Conservation (phyloP, 75 land plant genomes). For the Adiantum capillusveneris region DNA sequence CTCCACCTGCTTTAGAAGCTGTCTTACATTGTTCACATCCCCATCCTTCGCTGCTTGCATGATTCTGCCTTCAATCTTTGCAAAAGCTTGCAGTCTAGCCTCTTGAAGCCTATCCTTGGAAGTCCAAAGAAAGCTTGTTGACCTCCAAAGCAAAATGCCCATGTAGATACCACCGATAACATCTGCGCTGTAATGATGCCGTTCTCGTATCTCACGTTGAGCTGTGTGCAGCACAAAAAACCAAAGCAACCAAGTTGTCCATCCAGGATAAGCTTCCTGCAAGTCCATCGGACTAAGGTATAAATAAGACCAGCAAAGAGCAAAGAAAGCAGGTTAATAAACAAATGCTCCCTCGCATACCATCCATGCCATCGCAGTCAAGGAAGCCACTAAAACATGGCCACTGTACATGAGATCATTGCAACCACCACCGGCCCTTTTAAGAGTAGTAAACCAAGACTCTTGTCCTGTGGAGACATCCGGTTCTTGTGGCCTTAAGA, state of each 20-base stretch:
- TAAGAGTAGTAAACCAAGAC: conserved; percentile 70
- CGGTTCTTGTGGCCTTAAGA: conserved; percentile 62
- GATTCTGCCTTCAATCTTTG: conserved; percentile 47
- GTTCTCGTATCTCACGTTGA: conserved; percentile 82
- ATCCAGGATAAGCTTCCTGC: conserved; percentile 96
- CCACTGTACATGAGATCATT: conserved; percentile 94
- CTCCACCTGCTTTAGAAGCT: conserved; percentile 49
- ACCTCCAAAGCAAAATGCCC: conserved; percentile 78
- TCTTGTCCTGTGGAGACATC: conserved; percentile 21
- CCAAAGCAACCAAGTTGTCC: conserved; percentile 71
- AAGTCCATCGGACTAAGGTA: background rate
- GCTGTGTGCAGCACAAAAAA: conserved; percentile 72
- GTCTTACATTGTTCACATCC: conserved; percentile 61
- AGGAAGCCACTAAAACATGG: conserved; percentile 81
- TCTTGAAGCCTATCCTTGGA: conserved; percentile 28
- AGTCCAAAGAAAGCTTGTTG: conserved; percentile 68
- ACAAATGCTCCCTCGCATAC: conserved; percentile 19
- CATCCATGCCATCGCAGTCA: conserved; percentile 99
- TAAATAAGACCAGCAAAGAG: too few relatives aligned
- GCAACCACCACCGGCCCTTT: conserved; percentile 88
- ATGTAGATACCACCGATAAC: conserved; percentile 78
- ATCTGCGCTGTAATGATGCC: conserved; percentile 85
- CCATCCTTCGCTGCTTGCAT: conserved; percentile 85
- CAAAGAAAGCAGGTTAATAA: background rate
- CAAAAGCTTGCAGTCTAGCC: conserved; percentile 35